Conservation (phyloP, 192 early-diverging fungal genomes). For the Chytriomyces sp. region DNA sequence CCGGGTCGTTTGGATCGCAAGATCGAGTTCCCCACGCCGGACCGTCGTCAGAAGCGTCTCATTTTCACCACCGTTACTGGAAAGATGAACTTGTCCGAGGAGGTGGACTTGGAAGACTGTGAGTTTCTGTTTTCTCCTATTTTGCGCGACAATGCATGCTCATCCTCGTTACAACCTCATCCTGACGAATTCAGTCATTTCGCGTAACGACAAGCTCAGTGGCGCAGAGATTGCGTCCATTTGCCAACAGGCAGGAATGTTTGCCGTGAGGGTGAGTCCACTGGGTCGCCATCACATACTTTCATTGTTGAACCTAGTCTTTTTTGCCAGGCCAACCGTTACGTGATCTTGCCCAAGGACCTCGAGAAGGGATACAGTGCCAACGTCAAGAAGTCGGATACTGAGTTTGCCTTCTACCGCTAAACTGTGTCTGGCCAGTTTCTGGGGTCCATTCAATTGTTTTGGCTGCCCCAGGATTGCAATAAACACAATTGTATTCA, state of each 20-base stretch:
- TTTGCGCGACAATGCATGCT: not conserved
- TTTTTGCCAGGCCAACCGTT: not conserved
- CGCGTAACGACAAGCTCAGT: constrained; percentile 92
- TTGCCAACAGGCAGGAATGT: constrained; percentile 98
- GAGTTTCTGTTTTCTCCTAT: not conserved
- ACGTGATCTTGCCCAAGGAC: constrained; percentile 57
- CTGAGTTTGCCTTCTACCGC: constrained; percentile 95
- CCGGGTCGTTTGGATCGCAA: constrained; percentile 98
- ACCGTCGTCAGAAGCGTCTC: constrained; percentile 94
- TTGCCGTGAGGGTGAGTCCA: constrained; percentile 80
- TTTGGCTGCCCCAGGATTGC: no score
- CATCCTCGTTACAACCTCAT: not conserved
- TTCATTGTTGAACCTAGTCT: not conserved
- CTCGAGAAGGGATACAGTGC: constrained; percentile 94
- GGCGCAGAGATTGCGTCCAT: constrained; percentile 98
- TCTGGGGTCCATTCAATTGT: no score
- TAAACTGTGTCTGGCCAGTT: no score
- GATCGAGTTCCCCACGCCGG: constrained; percentile 98
- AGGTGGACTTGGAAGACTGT: constrained; percentile 96
- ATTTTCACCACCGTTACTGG: constrained; percentile 96
- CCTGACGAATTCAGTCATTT: constrained; percentile 67
- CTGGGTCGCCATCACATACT: no score
- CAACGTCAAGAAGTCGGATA: constrained; percentile 95
- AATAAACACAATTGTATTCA: no score
- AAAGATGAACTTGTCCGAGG: constrained; percentile 91